These are phyloP conservation scores for Clarireedia monteithiana DNA, from an alignment of 2,329 filamentous ascomycete genomes.

Conservation along the genomic window DNA sequence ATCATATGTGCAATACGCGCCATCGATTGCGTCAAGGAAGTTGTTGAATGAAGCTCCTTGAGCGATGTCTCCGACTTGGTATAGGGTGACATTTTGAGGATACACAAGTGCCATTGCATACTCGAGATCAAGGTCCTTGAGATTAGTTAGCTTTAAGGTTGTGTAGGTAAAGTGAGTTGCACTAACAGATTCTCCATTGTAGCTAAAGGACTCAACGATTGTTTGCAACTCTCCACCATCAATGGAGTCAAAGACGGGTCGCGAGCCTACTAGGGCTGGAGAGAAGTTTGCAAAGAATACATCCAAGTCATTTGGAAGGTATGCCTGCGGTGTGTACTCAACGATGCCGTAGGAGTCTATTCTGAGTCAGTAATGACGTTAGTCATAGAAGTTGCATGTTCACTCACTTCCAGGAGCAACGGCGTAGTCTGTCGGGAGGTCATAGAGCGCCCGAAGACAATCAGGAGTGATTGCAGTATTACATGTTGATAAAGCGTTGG, in stretches of 20 bases:
- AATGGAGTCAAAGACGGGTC: slow-evolving; percentile 39
- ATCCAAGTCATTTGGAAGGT: slow-evolving; percentile 41
- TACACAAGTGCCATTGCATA: slow-evolving; percentile 46
- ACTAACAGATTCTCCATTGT: slow-evolving; percentile 38
- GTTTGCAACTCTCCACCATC: slow-evolving; percentile 40
- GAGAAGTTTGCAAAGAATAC: slow-evolving; percentile 39
- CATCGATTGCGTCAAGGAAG: slow-evolving; percentile 34
- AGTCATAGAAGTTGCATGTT: neutral
- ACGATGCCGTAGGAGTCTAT: slow-evolving; percentile 43
- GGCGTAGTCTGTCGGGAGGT: slow-evolving; percentile 33
- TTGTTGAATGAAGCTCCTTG: slow-evolving; percentile 15
- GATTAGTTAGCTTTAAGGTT: neutral
- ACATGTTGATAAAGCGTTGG: slow-evolving; percentile 31
- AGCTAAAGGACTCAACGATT: slow-evolving; percentile 29
- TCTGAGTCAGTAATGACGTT: too few relatives aligned
- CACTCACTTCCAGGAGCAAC: slow-evolving; percentile 14
- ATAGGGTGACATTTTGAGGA: slow-evolving; percentile 39
- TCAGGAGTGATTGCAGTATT: slow-evolving; percentile 45
- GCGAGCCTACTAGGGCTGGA: slow-evolving; percentile 35
- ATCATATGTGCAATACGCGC: slow-evolving; percentile 31
- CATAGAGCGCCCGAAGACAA: slow-evolving; percentile 45
- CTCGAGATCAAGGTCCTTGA: slow-evolving; percentile 42
- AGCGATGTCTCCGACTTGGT: slow-evolving; percentile 28
- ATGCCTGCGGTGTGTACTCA: slow-evolving; percentile 40
- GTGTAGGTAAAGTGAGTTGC: neutral